phyloP scores from a whole-genome alignment of 2,329 filamentous ascomycete species.

The Sporothrix euskadiensis region DNA sequence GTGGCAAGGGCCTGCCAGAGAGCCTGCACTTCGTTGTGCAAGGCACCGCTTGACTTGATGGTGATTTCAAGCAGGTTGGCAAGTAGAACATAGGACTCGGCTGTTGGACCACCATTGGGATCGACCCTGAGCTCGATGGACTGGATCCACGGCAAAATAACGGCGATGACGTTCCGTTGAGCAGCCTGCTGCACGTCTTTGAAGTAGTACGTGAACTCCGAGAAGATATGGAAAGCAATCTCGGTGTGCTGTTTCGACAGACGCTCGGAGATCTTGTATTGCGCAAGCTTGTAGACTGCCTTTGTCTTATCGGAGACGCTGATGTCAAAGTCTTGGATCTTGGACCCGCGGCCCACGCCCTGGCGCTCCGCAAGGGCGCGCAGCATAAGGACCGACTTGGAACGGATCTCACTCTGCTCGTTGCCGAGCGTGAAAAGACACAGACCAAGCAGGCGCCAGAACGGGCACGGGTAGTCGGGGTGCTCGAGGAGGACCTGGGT shows the following conservation, averaged over 20 bases:
- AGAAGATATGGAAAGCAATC: constrained; percentile 90
- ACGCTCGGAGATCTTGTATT: constrained; percentile 93
- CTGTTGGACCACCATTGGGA: constrained; percentile 85
- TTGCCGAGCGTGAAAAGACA: constrained; percentile 92
- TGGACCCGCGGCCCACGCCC: constrained; percentile 68
- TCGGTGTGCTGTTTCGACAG: constrained; percentile 86
- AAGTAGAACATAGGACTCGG: constrained; percentile 89
- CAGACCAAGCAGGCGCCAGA: constrained; percentile 87
- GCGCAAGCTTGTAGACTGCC: constrained; percentile 93
- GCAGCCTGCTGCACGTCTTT: constrained; percentile 79
- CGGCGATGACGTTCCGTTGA: constrained; percentile 91
- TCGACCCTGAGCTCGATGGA: constrained; percentile 90
- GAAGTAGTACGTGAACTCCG: constrained; percentile 92
- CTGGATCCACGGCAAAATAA: constrained; percentile 94
- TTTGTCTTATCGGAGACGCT: constrained; percentile 98
- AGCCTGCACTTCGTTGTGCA: constrained; percentile 96
- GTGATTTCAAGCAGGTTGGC: constrained; percentile 96
- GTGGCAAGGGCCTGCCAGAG: constrained; percentile 96
- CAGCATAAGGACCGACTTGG: constrained; percentile 80
- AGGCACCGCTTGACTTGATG: constrained; percentile 79
- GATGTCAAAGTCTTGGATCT: constrained; percentile 95
- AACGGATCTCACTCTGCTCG: constrained; percentile 82
- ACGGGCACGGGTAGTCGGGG: constrained; percentile 77
- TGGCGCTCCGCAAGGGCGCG: constrained; percentile 80
- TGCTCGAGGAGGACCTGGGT: constrained; percentile 83